Conservation (phyloP, 2,329 filamentous ascomycete genomes). For the Cladobotryum protrusum region DNA sequence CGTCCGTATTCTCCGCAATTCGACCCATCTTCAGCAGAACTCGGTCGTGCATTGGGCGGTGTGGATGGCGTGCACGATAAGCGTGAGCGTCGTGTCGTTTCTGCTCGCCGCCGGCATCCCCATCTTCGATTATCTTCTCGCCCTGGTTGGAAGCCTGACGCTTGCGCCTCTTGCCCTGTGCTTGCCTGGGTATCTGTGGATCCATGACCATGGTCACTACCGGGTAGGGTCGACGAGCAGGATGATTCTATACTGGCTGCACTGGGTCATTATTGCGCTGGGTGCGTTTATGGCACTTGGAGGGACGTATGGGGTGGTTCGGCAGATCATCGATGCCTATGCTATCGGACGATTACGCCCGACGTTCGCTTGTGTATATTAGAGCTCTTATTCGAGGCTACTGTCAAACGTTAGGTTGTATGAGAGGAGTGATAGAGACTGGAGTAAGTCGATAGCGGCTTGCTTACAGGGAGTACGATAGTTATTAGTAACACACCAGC, state of each 20-base stretch:
- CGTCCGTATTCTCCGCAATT: constrained; percentile 32
- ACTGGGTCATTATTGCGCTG: constrained; percentile 29
- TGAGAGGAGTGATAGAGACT: too few species aligned
- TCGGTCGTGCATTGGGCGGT: constrained; percentile 28
- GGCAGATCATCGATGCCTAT: constrained; percentile 47
- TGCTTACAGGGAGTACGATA: too few species aligned
- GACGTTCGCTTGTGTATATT: too few species aligned
- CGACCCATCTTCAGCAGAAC: constrained; percentile 30
- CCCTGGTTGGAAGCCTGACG: constrained; percentile 24
- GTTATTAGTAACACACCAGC: too few species aligned
- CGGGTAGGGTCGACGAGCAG: constrained; percentile 22
- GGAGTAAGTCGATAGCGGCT: too few species aligned
- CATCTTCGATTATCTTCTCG: constrained; percentile 28
- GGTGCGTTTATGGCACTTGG: constrained; percentile 33
- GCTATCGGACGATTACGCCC: too few species aligned
- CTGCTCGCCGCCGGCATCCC: constrained; percentile 28
- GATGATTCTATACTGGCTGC: constrained; percentile 25
- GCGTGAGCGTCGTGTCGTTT: constrained; percentile 24
- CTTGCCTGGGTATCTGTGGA: constrained; percentile 30
- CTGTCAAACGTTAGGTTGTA: too few species aligned
- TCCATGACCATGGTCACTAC: constrained; percentile 29
- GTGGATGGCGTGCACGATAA: constrained; percentile 29
- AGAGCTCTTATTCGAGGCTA: too few species aligned
- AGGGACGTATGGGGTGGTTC: constrained; percentile 40
- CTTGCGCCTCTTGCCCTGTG: constrained; percentile 31